Evolutionary conservation across 2,329 filamentous ascomycete genomes (phyloP).

Genomic region (Colletotrichum somersetense): DNA sequence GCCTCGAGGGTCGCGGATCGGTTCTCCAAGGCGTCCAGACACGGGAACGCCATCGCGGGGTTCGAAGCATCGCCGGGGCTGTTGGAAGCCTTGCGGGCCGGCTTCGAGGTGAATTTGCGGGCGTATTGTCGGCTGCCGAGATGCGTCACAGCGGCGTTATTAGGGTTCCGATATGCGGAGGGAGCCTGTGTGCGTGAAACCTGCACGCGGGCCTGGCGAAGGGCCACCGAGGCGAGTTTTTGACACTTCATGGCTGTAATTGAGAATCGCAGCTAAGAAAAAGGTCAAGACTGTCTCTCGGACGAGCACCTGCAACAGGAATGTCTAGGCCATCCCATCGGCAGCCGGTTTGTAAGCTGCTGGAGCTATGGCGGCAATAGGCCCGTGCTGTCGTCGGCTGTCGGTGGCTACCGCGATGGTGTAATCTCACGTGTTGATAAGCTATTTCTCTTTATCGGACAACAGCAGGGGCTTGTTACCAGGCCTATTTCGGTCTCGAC

Average conservation of each 20-base stretch:
- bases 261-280: background rate
- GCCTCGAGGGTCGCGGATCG: slow-evolving; percentile 80
- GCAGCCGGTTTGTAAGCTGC: slow-evolving; percentile 38
- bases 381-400: slow-evolving; percentile 14
- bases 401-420: slow-evolving; percentile 31
- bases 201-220: slow-evolving; percentile 38
- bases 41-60: slow-evolving; percentile 89
- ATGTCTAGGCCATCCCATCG: slow-evolving; percentile 5
- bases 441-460: background rate
- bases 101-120: slow-evolving; percentile 39
- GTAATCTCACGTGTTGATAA: slow-evolving; percentile 42
- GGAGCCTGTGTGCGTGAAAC: slow-evolving; percentile 18
- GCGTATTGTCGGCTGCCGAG: slow-evolving; percentile 26
- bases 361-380: slow-evolving; percentile 17
- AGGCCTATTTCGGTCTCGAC: background rate
- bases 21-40: slow-evolving; percentile 85
- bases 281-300: accelerated
- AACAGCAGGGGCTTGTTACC: background rate
- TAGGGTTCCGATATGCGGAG: slow-evolving; percentile 27
- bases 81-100: slow-evolving; percentile 34
- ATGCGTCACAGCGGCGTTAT: slow-evolving; percentile 3
- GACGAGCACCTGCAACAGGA: background rate
- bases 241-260: slow-evolving; percentile 42
- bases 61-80: slow-evolving; percentile 70
- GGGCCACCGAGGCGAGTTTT: slow-evolving; percentile 38